Conservation (phyloP, 1,284 basidiomycete genomes). For the Peniophora sp. region DNA sequence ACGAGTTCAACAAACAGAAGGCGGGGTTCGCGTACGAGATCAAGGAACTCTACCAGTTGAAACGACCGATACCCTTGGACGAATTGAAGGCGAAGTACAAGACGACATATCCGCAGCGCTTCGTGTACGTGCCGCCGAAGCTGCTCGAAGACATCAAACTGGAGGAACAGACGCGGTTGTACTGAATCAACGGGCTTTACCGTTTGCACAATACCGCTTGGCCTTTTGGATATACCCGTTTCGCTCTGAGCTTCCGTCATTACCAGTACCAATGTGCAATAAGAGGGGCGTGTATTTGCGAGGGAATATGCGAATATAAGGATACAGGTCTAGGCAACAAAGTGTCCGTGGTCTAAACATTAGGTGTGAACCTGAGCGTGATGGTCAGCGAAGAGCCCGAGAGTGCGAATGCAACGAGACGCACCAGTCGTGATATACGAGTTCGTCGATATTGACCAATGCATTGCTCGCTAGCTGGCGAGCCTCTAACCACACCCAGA, state of each 20-base stretch:
- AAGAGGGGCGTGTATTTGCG: too few species aligned
- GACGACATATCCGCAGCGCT: neutral
- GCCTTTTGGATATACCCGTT: too few species aligned
- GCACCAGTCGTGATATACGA: slow-evolving; percentile 72
- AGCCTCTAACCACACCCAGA: slow-evolving; percentile 90
- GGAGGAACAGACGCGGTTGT: neutral
- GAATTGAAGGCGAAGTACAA: neutral
- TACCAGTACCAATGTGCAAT: too few species aligned
- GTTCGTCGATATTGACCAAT: slow-evolving; percentile 69
- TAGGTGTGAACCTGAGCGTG: too few species aligned
- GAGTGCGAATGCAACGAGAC: slow-evolving; percentile 16
- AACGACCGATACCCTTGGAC: neutral
- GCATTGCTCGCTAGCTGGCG: slow-evolving; percentile 77
- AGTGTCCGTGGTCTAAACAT: too few species aligned
- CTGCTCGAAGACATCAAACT: neutral
- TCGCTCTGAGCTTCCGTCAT: too few species aligned
- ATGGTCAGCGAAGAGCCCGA: too few species aligned
- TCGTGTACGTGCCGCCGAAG: neutral
- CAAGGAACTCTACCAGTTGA: neutral
- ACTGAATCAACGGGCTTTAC: too few species aligned
- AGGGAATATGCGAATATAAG: too few species aligned
- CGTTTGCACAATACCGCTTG: too few species aligned
- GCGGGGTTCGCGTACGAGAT: neutral
- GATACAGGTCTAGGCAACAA: too few species aligned
- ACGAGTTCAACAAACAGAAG: neutral